phyloP scores from a whole-genome alignment of 441 rosid genomes.

The Melastoma candidum region DNA sequence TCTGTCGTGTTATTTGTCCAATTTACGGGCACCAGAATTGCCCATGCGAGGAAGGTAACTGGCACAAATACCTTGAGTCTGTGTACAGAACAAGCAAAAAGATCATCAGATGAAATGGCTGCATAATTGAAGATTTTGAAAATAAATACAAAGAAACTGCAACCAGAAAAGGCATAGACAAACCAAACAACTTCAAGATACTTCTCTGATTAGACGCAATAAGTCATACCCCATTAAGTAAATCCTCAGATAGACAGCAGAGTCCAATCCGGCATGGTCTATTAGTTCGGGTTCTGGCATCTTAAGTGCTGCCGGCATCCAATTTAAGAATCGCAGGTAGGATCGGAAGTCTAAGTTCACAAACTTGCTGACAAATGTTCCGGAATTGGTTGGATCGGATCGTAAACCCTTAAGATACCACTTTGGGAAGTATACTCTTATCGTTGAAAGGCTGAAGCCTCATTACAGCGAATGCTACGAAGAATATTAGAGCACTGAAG shows the following conservation, averaged over 20 bases:
- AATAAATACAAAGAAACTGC: neutral
- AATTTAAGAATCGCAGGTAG: constrained; percentile 64
- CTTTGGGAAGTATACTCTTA: constrained; percentile 88
- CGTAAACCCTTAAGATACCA: constrained; percentile 89
- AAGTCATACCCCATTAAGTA: constrained; percentile 67
- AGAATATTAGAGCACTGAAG: constrained; percentile 59
- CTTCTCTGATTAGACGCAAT: neutral
- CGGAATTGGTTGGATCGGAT: constrained; percentile 50
- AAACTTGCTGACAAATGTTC: constrained; percentile 47
- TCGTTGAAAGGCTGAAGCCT: constrained; percentile 95
- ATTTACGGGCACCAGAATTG: constrained; percentile 74
- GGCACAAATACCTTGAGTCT: constrained; percentile 93
- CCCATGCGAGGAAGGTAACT: constrained; percentile 68
- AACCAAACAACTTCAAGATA: neutral
- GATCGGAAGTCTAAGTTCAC: constrained; percentile 69
- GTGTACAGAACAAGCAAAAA: constrained; percentile 14
- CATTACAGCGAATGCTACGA: constrained; percentile 63
- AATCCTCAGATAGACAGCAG: constrained; percentile 83
- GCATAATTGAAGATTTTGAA: neutral
- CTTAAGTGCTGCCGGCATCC: constrained; percentile 90
- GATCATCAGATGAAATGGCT: constrained; percentile 6
- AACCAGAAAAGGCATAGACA: neutral
- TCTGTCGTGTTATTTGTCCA: constrained; percentile 40
- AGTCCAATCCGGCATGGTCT: constrained; percentile 96
- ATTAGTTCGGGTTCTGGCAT: constrained; percentile 97